Evolutionary conservation across 306 rosid species (phyloP), one percentile per base, ranked within the genome.

Genomic region (Amphicarpaea edgeworthii): DNA sequence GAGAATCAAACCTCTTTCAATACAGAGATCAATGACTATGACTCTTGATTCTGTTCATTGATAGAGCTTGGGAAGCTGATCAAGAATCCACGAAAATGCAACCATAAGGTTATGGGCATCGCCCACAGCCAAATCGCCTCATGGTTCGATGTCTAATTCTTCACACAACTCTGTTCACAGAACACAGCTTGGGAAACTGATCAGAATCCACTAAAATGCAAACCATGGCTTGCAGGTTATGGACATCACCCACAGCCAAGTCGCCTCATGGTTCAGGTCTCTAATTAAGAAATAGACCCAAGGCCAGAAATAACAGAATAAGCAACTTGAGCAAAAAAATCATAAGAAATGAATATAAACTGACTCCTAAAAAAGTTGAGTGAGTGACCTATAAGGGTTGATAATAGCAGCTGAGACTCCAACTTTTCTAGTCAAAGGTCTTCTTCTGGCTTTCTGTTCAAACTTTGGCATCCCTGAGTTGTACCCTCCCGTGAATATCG

Each of bases 81-180:
- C 96, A 62, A 92, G 85, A 64, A 92, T 37, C 97, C 97, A 92
- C 1, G 97, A 92, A 71, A 92, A 70, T 63, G 93, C 96, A 83
- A 92, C 97, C 97, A 92, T 19, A 87, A 92, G 7, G 90, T 87
- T 19, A 86, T 83, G 7, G 97, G 90, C 93, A 90, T 84, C 63
- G 89, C 97, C 97, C 97, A 92, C 59, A 92, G 40, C 96, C 97
- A 92, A 88, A 92, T 87, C 20, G 93, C 97, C 9, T 90, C 97
- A 4, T 37, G 91, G 62, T 92, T 92, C 0, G 92, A 93, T 92
- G 97, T 34, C 89, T 58, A 76, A 92, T n/a, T 76, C 97, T 87
- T 96, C 97, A 92, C 24, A 96, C 87, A 6, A 92, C n/a, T n/a
- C n/a, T n/a, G n/a, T n/a, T n/a, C n/a, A n/a, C n/a, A n/a, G n/a